Evolutionary conservation across 495 filamentous ascomycete genomes (phyloP).

Genomic region (Thermochaetoides thermophila): DNA sequence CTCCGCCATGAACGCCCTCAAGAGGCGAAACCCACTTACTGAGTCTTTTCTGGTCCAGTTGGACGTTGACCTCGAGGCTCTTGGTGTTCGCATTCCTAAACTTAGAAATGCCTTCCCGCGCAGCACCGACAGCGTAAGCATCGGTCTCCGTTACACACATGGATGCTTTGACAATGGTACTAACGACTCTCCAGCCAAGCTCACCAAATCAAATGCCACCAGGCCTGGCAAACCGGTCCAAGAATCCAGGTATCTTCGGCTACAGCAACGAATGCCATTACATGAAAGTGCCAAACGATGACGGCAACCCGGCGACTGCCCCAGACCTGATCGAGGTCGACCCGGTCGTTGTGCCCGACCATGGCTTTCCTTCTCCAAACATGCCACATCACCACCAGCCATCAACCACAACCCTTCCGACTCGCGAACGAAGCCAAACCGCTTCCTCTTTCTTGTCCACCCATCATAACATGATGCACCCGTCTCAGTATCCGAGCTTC

Average conservation of each 20-base stretch:
- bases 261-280: constrained; percentile 22
- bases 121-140: constrained; percentile 34
- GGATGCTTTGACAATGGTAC: too few relatives aligned
- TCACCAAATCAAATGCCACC: not conserved
- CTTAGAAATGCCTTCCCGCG: constrained; percentile 35
- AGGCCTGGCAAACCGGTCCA: constrained; percentile 1
- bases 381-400: constrained; percentile 10
- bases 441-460: too few relatives aligned
- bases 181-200: too few relatives aligned
- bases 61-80: constrained; percentile 74
- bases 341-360: constrained; percentile 5
- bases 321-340: constrained; percentile 19
- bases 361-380: constrained; percentile 10
- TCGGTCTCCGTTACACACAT: too few relatives aligned
- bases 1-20: constrained; percentile 75
- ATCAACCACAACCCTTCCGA: too few relatives aligned
- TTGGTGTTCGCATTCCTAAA: constrained; percentile 38
- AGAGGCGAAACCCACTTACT: constrained; percentile 76
- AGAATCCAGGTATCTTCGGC: not conserved
- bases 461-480: too few relatives aligned
- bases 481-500: too few relatives aligned
- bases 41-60: constrained; percentile 92
- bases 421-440: constrained; percentile 16
- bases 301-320: constrained; percentile 15
- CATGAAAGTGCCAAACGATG: constrained; percentile 18